Base-by-base conservation (phyloP, 179 eudicot genomes). In the Spergularia azorica region DNA sequence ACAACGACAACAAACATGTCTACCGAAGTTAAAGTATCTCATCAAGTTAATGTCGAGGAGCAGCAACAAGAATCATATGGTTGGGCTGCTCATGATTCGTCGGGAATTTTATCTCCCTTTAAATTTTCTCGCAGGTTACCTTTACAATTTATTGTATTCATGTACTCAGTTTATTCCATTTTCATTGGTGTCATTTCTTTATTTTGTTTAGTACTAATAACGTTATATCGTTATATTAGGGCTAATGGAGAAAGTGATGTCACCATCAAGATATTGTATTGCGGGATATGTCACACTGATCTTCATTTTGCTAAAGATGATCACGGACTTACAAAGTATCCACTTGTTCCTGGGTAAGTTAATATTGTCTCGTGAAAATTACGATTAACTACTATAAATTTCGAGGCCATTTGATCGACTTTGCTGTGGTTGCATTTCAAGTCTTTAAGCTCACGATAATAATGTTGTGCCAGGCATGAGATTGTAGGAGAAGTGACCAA, bases 231-330 rank as follows among this genome's bases (percentile, higher is more conserved):
- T 3, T 6, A 50, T 17, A 69, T 14, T 77, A 83, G 94, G 85
- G 85, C 20, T 0, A 90, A 87, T 9, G 91, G 88, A 26, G 89
- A 85, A 43, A 77, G 76, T 15, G 91, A 88, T 78, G 83, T 90
- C 16, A 86, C 81, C 69, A 83, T 89, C 81, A 88, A 88, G 63
- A 87, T 90, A 55, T 16, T 85, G 71, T 90, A 86, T 51, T 82
- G 88, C 71, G 93, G 91, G 14, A 80, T 90, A 9, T 88, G 91
- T 75, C 93, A 89, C 74, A 73, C 84, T 11, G 93, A 89, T 81
- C 93, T 89, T 80, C 90, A 88, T 74, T 55, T 70, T 43, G 61
- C 74, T 7, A 85, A 84, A 70, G 76, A 90, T 36, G 91, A 86
- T 16, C 86, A 84, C 74, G 94, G 91, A 2, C 11, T 59, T 13